Conservation (phyloP, 768 basidiomycete species). For the Trametes elegans region DNA sequence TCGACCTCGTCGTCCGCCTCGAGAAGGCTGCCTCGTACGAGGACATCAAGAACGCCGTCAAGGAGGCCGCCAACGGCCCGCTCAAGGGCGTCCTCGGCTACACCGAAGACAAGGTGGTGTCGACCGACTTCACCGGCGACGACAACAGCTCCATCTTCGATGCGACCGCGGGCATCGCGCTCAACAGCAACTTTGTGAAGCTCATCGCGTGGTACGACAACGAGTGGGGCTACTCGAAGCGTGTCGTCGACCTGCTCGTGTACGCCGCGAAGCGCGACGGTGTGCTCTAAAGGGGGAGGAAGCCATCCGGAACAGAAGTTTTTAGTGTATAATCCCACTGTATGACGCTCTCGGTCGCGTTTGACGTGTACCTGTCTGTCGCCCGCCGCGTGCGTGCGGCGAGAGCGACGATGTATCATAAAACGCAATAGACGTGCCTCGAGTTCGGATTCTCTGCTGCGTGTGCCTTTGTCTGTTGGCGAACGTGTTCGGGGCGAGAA, state of each 20-base stretch:
- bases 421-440: slow-evolving; percentile 14
- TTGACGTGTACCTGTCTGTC: slow-evolving; percentile 9
- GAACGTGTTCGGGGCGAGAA: background rate
- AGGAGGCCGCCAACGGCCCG: slow-evolving; percentile 69
- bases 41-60: slow-evolving; percentile 83
- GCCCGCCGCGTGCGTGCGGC: slow-evolving; percentile 7
- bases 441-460: background rate
- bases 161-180: slow-evolving; percentile 86
- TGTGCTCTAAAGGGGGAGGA: slow-evolving; percentile 22
- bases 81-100: slow-evolving; percentile 81
- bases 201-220: slow-evolving; percentile 95
- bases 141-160: slow-evolving; percentile 88
- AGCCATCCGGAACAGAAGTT: too few relatives aligned
- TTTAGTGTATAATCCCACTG: too few relatives aligned
- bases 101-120: slow-evolving; percentile 93
- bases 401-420: slow-evolving; percentile 13
- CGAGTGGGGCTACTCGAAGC: slow-evolving; percentile 92
- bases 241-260: slow-evolving; percentile 87
- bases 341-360: background rate
- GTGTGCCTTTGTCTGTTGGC: background rate
- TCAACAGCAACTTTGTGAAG: slow-evolving; percentile 94
- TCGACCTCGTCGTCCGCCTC: slow-evolving; percentile 92
- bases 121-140: slow-evolving; percentile 88
- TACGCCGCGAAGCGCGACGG: slow-evolving; percentile 77
- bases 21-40: slow-evolving; percentile 87